Conservation (phyloP, 148 eudicot species). For the Camellia japonica region DNA sequence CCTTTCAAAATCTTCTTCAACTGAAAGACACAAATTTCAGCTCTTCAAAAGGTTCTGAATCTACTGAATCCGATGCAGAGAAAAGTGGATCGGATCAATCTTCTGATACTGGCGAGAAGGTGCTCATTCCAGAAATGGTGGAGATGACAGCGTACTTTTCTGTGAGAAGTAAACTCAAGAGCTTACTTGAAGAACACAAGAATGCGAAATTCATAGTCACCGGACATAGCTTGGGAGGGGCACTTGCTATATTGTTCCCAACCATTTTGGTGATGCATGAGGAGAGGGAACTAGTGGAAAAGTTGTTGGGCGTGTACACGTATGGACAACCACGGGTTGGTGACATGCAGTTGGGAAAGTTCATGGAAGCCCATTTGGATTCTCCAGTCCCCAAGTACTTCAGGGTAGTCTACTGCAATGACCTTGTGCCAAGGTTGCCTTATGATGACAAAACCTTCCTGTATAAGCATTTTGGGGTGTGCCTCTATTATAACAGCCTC, state of each 20-base stretch:
- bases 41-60: constrained; percentile 16
- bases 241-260: constrained; percentile 56
- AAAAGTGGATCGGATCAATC: neutral
- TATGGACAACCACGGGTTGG: constrained; percentile 59
- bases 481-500: constrained; percentile 52
- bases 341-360: constrained; percentile 40
- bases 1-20: constrained; percentile 37
- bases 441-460: constrained; percentile 55
- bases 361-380: constrained; percentile 39
- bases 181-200: constrained; percentile 45
- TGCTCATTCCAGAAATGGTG: constrained; percentile 23
- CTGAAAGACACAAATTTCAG: neutral
- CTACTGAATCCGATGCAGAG: neutral
- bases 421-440: constrained; percentile 61
- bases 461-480: constrained; percentile 57
- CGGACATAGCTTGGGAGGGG: constrained; percentile 61
- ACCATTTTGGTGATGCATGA: constrained; percentile 41
- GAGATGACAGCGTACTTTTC: constrained; percentile 46
- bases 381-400: constrained; percentile 35
- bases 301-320: constrained; percentile 42
- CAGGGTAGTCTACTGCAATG: constrained; percentile 54
- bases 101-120: constrained; percentile 3
- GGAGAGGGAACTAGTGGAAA: constrained; percentile 38
- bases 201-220: constrained; percentile 50
- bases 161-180: constrained; percentile 44